Conservation (phyloP, 2,329 filamentous ascomycete genomes). For the Nigrospora oryzae region DNA sequence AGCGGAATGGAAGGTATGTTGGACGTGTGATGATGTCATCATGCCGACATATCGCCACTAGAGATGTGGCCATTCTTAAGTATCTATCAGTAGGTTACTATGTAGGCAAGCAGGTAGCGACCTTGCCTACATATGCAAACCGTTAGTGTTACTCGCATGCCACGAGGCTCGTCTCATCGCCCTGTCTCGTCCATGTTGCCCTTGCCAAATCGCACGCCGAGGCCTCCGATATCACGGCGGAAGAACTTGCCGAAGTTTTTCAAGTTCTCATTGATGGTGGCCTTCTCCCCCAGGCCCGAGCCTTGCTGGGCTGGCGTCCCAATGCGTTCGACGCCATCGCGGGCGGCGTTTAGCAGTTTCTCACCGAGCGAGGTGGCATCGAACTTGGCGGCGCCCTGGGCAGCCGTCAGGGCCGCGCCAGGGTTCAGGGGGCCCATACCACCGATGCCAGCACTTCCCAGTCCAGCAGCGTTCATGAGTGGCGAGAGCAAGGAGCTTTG, state of each 20-base stretch:
- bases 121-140: no score
- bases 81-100: no score
- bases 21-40: no score
- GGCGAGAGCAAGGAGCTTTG: conserved; percentile 64
- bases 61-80: no score
- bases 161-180: not conserved
- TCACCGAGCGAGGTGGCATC: conserved; percentile 78
- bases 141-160: no score
- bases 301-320: conserved; percentile 40
- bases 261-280: conserved; percentile 83
- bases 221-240: conserved; percentile 71
- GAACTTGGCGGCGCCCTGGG: conserved; percentile 41
- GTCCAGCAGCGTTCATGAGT: conserved; percentile 40
- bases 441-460: conserved; percentile 29
- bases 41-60: no score
- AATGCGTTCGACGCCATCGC: conserved; percentile 74
- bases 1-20: no score
- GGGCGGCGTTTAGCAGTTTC: conserved; percentile 78
- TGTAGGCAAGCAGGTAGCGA: no score
- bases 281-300: conserved; percentile 36
- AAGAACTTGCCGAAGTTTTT: conserved; percentile 97
- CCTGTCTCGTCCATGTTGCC: conserved; percentile 11
- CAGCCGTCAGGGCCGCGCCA: conserved; percentile 22
- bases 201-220: conserved; percentile 67
- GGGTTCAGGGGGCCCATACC: conserved; percentile 29